Base-by-base conservation (phyloP, 2,329 filamentous ascomycete genomes). In the Aurifilum marmelostoma region DNA sequence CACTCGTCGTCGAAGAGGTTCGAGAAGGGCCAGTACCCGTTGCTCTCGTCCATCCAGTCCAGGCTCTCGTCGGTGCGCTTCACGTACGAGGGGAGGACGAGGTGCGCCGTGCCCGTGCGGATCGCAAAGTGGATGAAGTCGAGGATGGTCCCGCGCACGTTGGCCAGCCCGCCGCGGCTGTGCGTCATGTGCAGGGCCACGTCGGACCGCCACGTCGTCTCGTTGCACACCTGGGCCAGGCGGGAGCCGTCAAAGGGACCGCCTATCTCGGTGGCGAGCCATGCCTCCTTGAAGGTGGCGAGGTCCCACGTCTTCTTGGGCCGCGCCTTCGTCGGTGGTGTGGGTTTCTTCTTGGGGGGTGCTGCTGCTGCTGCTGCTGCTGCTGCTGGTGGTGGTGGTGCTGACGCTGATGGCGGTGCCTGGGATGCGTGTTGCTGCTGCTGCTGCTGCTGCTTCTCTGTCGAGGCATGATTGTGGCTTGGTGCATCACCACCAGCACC, bases 61-160 rank as follows among this genome's bases (percentile, higher is more conserved):
- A 67, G 66, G 59, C 16, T 67, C 24, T 11, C 5, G 11, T 63
- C 66, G 18, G 60, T 67, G 24, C 66, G 66, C 52, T 67, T 67
- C n/a, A 64, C 52, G 27, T 67, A 67, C 27, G 27, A 24, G 5
- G 66, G 66, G 16, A 67, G 47, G 24, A 67, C 52, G 39, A 67
- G 24, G 34, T 63, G 66, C 12, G 61, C 5, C 8, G 37, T 34
- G 21, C 66, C 66, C 4, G 66, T 43, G 21, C 39, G 60, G 8
- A 67, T 58, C 21, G 61, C 61, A 47, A 67, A 67, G 60, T 67
- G 50, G 37, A 67, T 12, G 29, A 64, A 67, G 60, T 67, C 66
- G 61, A 67, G 66, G 21, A 67, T 64, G 18, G 60, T 59, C 29
- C 47, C 60, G 27, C 66, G 66, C 11, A 67, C 50, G 27, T 67